Conservation (phyloP, 1,284 basidiomycete genomes). For the Ceratobasidium sp. region DNA sequence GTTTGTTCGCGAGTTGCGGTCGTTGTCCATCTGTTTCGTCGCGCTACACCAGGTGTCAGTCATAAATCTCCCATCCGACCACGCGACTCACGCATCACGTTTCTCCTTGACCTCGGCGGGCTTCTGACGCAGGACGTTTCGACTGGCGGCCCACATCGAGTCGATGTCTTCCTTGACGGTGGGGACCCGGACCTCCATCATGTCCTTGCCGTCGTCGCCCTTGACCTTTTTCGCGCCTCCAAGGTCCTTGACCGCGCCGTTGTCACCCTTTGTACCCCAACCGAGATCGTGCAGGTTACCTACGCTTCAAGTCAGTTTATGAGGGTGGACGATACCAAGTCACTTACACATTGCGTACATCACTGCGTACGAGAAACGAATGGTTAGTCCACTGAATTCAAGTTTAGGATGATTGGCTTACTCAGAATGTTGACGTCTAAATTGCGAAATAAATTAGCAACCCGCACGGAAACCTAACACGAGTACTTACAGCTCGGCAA, state of each 20-base stretch:
- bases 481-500: constrained; percentile 68
- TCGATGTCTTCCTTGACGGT: constrained; percentile 85
- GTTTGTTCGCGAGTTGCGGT: constrained; percentile 81
- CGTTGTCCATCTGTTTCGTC: constrained; percentile 87
- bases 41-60: constrained; percentile 48
- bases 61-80: background rate
- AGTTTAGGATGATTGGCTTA: constrained; percentile 46
- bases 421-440: constrained; percentile 86
- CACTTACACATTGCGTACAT: constrained; percentile 89
- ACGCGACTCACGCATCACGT: constrained; percentile 61
- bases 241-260: constrained; percentile 82
- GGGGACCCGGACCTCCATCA: constrained; percentile 84
- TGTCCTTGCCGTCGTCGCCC: constrained; percentile 78
- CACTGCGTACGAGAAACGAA: constrained; percentile 54
- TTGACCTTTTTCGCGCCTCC: constrained; percentile 88
- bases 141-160: constrained; percentile 78
- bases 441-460: constrained; percentile 43
- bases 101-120: constrained; percentile 76
- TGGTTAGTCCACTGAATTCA: constrained; percentile 46
- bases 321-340: background rate
- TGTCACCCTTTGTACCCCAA: constrained; percentile 93
- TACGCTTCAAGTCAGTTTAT: constrained; percentile 5
- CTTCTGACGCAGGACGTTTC: constrained; percentile 68
- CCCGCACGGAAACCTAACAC: constrained; percentile 9
- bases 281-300: constrained; percentile 73